phyloP scores from a whole-genome alignment of 257 asterid genomes.

The Thymus quinquecostatus region DNA sequence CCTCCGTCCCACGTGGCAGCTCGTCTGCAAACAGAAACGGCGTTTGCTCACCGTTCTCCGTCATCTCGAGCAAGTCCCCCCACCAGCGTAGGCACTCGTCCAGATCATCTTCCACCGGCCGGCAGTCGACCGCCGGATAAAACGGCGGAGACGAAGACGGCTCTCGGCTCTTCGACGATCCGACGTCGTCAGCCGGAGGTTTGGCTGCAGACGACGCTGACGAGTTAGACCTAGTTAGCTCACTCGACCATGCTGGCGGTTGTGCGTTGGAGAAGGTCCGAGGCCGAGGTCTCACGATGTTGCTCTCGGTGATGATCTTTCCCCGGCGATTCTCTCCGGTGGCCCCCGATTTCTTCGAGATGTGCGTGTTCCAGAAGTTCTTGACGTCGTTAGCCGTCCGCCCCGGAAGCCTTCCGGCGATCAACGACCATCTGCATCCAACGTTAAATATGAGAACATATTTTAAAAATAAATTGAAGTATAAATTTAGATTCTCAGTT shows the following conservation, averaged over 20 bases:
- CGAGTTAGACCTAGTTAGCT: not conserved
- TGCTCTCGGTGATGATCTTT: slow-evolving; percentile 4
- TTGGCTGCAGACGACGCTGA: not conserved
- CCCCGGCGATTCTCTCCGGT: not conserved
- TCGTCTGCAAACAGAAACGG: not conserved
- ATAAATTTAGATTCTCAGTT: too few species aligned
- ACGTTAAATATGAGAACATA: too few species aligned
- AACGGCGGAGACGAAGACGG: not conserved
- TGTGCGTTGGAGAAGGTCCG: slow-evolving; percentile 29
- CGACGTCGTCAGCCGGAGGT: not conserved
- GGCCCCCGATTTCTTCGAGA: slow-evolving; percentile 31
- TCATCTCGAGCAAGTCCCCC: slow-evolving; percentile 34
- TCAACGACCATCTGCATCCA: slow-evolving; percentile 52
- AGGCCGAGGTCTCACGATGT: slow-evolving; percentile 32
- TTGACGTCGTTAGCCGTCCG: slow-evolving; percentile 60
- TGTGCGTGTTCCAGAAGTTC: slow-evolving; percentile 61
- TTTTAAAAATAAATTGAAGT: not conserved
- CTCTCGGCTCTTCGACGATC: not conserved
- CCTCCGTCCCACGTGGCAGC: not conserved
- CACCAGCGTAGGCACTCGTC: slow-evolving; percentile 39
- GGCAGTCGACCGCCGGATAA: too few species aligned
- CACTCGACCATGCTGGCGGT: not conserved
- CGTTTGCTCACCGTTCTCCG: slow-evolving; percentile 17
- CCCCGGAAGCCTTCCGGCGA: slow-evolving; percentile 69
- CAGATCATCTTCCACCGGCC: not conserved